Conservation (phyloP, 1,284 basidiomycete species). For the Cutaneotrichosporon sp. region DNA sequence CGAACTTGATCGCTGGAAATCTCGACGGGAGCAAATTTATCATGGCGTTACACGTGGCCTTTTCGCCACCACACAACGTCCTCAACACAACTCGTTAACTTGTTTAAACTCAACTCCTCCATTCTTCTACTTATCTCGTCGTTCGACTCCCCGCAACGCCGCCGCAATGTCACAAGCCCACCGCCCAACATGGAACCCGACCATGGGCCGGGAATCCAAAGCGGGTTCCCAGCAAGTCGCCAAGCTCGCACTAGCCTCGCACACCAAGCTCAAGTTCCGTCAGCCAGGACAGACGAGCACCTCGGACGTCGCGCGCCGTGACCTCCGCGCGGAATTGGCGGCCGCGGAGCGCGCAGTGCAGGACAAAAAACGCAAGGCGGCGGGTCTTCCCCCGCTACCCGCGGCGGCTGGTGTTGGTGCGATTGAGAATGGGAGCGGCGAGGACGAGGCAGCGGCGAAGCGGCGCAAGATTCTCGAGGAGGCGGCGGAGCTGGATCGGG, state of each 20-base stretch:
- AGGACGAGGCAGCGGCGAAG: conserved; percentile 64
- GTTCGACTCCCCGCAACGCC: background rate
- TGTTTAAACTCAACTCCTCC: background rate
- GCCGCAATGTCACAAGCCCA: conserved; percentile 48
- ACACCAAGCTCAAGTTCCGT: conserved; percentile 94
- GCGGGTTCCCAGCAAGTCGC: conserved; percentile 83
- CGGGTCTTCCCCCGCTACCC: conserved; percentile 56
- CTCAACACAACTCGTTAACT: background rate
- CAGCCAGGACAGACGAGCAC: conserved; percentile 78
- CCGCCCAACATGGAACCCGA: conserved; percentile 49
- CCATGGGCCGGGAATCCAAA: conserved; percentile 54
- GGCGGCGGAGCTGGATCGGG: conserved; percentile 75
- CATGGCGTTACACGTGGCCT: background rate
- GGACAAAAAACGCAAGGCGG: conserved; percentile 83
- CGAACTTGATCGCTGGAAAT: too few relatives aligned
- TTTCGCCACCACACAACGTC: background rate
- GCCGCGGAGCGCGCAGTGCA: conserved; percentile 74
- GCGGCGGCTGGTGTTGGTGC: conserved; percentile 20
- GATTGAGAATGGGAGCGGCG: conserved; percentile 24
- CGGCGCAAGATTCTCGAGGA: conserved; percentile 75
- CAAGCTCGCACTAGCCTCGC: conserved; percentile 80
- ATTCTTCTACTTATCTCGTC: background rate
- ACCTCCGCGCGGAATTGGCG: conserved; percentile 74
- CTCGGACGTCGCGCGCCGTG: conserved; percentile 67
- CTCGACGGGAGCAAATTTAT: background rate